Evolutionary conservation across 805 yeast species (phyloP), one percentile per base, ranked within the genome.

Genomic region (Candida easanensis): DNA sequence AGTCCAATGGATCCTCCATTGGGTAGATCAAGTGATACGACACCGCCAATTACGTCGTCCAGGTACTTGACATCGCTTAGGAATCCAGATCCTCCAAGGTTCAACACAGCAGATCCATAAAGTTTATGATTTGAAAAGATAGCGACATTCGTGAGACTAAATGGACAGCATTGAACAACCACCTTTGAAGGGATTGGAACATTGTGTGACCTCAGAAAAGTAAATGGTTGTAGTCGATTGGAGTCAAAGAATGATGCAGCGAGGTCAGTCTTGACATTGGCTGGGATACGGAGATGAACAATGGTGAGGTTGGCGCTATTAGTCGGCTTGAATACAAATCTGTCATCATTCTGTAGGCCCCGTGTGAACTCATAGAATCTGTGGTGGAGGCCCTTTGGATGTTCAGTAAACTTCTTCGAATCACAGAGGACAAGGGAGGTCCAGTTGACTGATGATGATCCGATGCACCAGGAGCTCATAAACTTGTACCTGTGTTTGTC

Each of bases 61-160:
- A 59, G 32, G 32, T 59, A 59, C 33, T 46, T 57, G 15, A 46
- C 36, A 28, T 59, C 63, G 23, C 56, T 56, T 5, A 59, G 44
- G 35, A 33, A 57, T 1, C 54, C 58, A 3, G 39, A 31, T 3
- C 49, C 48, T 14, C 32, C 25, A 9, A 58, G 45, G 11, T 42
- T 39, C 33, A 53, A 49, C 26, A 48, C 53, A 4, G 48, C 19
- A 1, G 50, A 42, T 0, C 61, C 62, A 41, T 43, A 53, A 6
- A 55, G 20, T 28, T 40, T 45, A 34, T 55, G 60, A 19, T 50
- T 51, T 15, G 53, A 44, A 41, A 59, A 59, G 11, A 59, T 42
- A 1, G 62, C 58, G 16, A 52, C 54, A 42, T 59, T 59, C 5
- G 63, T 59, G n/a, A 57, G 31, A 40, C 61, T 55, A 42, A 59